Conservation (phyloP, 495 filamentous ascomycete genomes). For the Lasiosphaeria miniovina region DNA sequence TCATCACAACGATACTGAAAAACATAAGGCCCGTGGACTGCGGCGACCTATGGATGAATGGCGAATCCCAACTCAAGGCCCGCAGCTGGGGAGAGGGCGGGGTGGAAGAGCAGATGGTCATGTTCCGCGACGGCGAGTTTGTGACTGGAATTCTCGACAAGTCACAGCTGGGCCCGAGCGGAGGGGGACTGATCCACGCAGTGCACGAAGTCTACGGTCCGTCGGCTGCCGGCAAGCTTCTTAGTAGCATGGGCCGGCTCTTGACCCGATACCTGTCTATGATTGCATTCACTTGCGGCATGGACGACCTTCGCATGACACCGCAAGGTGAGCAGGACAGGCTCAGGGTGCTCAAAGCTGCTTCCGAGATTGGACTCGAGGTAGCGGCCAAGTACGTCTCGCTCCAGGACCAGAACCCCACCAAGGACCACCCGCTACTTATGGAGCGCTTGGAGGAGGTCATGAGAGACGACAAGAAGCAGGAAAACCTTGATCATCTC, state of each 20-base stretch:
- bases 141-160: slow-evolving; percentile 94
- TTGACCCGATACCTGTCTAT: slow-evolving; percentile 88
- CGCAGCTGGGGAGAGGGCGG: slow-evolving; percentile 62
- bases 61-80: slow-evolving; percentile 71
- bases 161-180: slow-evolving; percentile 82
- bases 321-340: slow-evolving; percentile 71
- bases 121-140: slow-evolving; percentile 83
- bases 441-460: slow-evolving; percentile 80
- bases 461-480: slow-evolving; percentile 84
- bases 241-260: slow-evolving; percentile 85
- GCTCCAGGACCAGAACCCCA: slow-evolving; percentile 59
- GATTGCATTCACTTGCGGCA: slow-evolving; percentile 93
- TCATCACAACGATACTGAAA: slow-evolving; percentile 87
- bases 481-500: slow-evolving; percentile 79
- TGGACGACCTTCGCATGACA: slow-evolving; percentile 91
- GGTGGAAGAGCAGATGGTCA: slow-evolving; percentile 68
- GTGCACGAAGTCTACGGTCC: slow-evolving; percentile 94
- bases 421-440: slow-evolving; percentile 65
- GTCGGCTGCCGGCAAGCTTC: slow-evolving; percentile 73
- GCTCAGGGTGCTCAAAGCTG: slow-evolving; percentile 64
- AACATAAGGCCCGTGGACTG: slow-evolving; percentile 79
- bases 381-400: slow-evolving; percentile 90
- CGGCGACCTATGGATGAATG: slow-evolving; percentile 73
- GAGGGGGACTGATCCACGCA: slow-evolving; percentile 85
- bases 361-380: slow-evolving; percentile 71